Evolutionary conservation across 2,329 filamentous ascomycete genomes (phyloP).

Genomic region (Hymenoscyphus repandus): DNA sequence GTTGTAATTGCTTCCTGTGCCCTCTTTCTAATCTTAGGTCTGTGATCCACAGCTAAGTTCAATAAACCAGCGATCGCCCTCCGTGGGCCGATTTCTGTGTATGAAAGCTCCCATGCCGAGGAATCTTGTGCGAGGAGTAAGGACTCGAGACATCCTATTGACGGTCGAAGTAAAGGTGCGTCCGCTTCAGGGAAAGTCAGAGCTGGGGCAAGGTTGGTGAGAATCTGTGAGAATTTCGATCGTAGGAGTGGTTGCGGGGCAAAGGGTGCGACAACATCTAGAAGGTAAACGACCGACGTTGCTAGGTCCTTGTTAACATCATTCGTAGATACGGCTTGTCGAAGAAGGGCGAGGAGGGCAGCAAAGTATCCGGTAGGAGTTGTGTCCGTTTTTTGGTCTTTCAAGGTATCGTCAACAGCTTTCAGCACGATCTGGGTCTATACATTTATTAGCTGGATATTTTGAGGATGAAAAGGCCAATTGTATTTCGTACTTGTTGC

Average conservation of each 20-base stretch:
- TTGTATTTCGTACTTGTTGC: slow-evolving; percentile 62
- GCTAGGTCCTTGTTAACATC: slow-evolving; percentile 77
- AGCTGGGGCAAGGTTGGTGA: slow-evolving; percentile 78
- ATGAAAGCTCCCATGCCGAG: slow-evolving; percentile 79
- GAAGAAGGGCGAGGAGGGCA: slow-evolving; percentile 82
- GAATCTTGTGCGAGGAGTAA: slow-evolving; percentile 84
- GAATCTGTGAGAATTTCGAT: slow-evolving; percentile 91
- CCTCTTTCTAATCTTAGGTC: slow-evolving; percentile 90
- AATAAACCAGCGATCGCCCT: slow-evolving; percentile 82
- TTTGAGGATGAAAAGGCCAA: not conserved
- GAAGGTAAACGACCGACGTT: slow-evolving; percentile 85
- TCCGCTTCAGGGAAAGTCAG: slow-evolving; percentile 77
- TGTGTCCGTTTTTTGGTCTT: slow-evolving; percentile 76
- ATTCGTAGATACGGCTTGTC: slow-evolving; percentile 62
- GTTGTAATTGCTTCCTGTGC: slow-evolving; percentile 84
- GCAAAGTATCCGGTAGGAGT: slow-evolving; percentile 93
- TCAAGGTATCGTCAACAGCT: slow-evolving; percentile 88
- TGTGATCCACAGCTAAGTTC: slow-evolving; percentile 75
- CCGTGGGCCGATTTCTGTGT: slow-evolving; percentile 77
- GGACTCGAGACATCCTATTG: slow-evolving; percentile 91
- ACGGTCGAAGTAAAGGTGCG: slow-evolving; percentile 77
- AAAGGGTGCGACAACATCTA: slow-evolving; percentile 84
- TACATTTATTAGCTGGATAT: slow-evolving; percentile 5
- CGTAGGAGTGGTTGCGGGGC: slow-evolving; percentile 82
- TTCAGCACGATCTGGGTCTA: slow-evolving; percentile 82